Evolutionary conservation across 495 filamentous ascomycete species (phyloP), one percentile per base, ranked within the genome.

Genomic region (Xylaria sp.): DNA sequence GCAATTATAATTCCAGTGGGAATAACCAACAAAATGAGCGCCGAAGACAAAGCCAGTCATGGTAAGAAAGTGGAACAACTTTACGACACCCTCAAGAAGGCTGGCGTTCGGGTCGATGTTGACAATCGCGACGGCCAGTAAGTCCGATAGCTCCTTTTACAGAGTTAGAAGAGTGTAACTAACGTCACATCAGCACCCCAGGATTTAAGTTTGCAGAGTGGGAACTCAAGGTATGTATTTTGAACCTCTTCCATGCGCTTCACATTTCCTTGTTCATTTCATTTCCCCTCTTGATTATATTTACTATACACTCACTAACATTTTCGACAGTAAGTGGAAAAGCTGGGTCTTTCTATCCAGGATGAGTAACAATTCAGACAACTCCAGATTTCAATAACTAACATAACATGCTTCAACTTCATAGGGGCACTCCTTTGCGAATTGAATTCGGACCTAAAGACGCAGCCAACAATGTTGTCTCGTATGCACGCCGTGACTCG

Each of bases 171-270:
- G 24, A 58, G 21, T 43, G 37, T 8, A 58, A n/a, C 65, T 67
- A 21, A 67, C 65, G 40, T 57, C 37, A 57, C 15, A 12, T 6
- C 94, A 97, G 69, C 85, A 95, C 93, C 69, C 94, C 96, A 17
- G 95, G 93, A 72, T 97, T 90, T 88, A 98, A 99, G 81, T 98
- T 98, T 87, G 96, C 96, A 85, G 93, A 98, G 82, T 97, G 92
- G 92, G 97, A 99, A 81, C 85, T 97, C 70, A 94, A 93, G 81
- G 67, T 69, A 69, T 50, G 55, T 19, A 40, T 37, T 37, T 29
- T 11, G 26, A 33, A 53, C 9, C 11, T 21, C 48, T 31, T 17
- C 4, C 26, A 33, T 6, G 11, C 19, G 40, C n/a, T 31, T 44
- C 24, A n/a, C 15, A 48, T 46, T 5, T 50, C 15, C 19, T 37